A percentile compares a stretch with the other conserved stretches of the same genome.
Conservation (phyloP, 2,329 filamentous ascomycete species). For the Alternaria consortialis region DNA sequence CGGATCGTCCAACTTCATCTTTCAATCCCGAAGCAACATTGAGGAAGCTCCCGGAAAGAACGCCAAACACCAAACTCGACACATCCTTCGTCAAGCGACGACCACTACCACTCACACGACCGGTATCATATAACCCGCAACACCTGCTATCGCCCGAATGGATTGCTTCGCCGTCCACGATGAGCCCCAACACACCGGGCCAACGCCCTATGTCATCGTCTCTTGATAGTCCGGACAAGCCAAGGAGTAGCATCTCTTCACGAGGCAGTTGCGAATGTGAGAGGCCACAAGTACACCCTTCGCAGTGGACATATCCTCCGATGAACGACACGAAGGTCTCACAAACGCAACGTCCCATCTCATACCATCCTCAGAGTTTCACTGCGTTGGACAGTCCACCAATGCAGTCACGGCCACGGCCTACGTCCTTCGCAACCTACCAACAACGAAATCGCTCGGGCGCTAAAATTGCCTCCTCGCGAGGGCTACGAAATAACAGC, state of each 20-base stretch:
- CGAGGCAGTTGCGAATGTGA: constrained; percentile 26
- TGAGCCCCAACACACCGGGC: constrained; percentile 26
- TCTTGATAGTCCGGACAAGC: constrained; percentile 19
- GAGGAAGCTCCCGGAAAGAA: constrained; percentile 20
- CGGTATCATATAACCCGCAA: constrained; percentile 30
- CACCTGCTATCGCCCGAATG: constrained; percentile 35
- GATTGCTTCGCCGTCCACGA: constrained; percentile 30
- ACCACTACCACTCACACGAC: constrained; percentile 26
- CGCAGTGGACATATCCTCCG: constrained; percentile 25
- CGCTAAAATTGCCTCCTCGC: constrained; percentile 42
- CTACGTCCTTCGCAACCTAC: constrained; percentile 37
- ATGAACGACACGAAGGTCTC: constrained; percentile 10
- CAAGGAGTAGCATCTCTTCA: constrained; percentile 29
- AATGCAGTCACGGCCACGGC: constrained; percentile 30
- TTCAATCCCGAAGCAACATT: constrained; percentile 25
- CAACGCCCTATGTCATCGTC: constrained; percentile 27
- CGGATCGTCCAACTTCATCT: constrained; percentile 27
- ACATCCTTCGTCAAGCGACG: constrained; percentile 28
- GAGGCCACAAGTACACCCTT: constrained; percentile 23
- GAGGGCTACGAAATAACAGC: constrained; percentile 36
- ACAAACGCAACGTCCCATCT: constrained; percentile 21
- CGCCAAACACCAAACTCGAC: constrained; percentile 19
- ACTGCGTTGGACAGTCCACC: constrained; percentile 29
- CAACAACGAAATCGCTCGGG: constrained; percentile 36
- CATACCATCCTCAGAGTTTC: constrained; percentile 26